Evolutionary conservation across 2,329 filamentous ascomycete genomes (phyloP), one percentile per base, ranked within the genome.

Genomic region (Neoascochyta sp.): DNA sequence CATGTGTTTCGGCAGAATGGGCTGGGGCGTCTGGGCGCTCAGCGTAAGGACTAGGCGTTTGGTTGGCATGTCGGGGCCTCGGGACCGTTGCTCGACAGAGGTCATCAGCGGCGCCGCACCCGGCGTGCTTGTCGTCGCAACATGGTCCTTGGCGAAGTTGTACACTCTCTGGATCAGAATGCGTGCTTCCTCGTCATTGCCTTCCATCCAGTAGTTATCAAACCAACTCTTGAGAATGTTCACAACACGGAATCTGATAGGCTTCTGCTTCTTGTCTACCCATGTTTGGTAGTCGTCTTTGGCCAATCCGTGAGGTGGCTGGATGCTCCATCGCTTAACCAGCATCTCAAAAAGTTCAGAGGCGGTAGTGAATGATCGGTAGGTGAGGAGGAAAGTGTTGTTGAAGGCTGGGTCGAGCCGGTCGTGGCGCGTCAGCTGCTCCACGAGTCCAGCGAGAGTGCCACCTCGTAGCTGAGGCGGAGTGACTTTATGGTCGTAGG

Each of bases 151-250:
- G 3, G 89, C 90, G 61, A 98, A 98, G 16, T 80, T 80, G 66
- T 89, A 88, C 7, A 96, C 87, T 45, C 89, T 81, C 37, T 87
- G 81, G 43, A 98, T 86, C 22, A 98, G 73, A 46, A 87, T 79
- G 60, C 80, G 86, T 24, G 82, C 93, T 26, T 86, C 81, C 29
- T 90, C 85, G 54, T 81, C 89, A 41, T 83, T 81, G 27, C 88
- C 85, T 59, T 98, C 92, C 88, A 96, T 95, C 92, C 92, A 98
- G 63, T 92, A 96, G 50, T 84, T 89, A 58, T 96, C 92, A 48
- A 98, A 92, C 92, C 92, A 98, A 64, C 80, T 93, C 73, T 96
- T 96, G 26, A 98, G 69, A 43, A 95, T 96, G 55, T 96, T 98
- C 44, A 98, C 88, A 2, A 98, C 89, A 22, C 92, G 81, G 68